Base-by-base conservation (phyloP, 2,329 filamentous ascomycete genomes). In the Clonostachys byssicola region DNA sequence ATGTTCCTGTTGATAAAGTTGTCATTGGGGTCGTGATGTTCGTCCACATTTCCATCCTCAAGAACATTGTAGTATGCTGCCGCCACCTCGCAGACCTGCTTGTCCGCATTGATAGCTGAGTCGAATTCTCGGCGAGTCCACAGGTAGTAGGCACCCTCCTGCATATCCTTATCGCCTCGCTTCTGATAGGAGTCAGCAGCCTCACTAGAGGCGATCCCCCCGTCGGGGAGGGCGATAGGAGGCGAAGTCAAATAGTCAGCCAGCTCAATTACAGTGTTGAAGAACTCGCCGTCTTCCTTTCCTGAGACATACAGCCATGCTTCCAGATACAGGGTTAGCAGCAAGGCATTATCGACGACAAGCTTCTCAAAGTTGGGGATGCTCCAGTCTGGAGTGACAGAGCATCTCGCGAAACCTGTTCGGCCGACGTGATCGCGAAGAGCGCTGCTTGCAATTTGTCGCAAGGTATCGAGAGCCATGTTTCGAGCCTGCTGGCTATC, bases 291-390 rank as follows among this genome's bases (percentile, higher is more conserved):
- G 12, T 86, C 77, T 44, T 78, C 75, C 1, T 78, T 53, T 12
- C 59, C 67, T 20, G 67, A 64, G 20, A 58, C 63, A 12, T 84
- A 68, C 13, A 89, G 75, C 75, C 92, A 97, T 0, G 89, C 92
- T 58, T 96, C 91, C 7, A 95, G 75, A 57, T 94, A 97, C 7
- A 94, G 76, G 20, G 85, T 80, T 3, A 99, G 71, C 2, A 97
- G 76, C 55, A 96, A 86, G 0, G 89, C 86, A 59, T 99, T 95
- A 60, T 97, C 94, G 47, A 90, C 91, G 10, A 96, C 80, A 79
- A 97, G 91, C 72, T 97, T 97, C 71, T 99, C 94, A 57, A 97
- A 99, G 63, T 96, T 92, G 12, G 94, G 94, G 42, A 97, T 73
- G 52, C 87, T 89, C 94, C 94, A 99, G 66, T 97, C 89, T 13